Percentiles rank a stretch among this genome's conserved stretches.
phyloP scores from a whole-genome alignment of 1,284 basidiomycete genomes.

The Ustilago curta region DNA sequence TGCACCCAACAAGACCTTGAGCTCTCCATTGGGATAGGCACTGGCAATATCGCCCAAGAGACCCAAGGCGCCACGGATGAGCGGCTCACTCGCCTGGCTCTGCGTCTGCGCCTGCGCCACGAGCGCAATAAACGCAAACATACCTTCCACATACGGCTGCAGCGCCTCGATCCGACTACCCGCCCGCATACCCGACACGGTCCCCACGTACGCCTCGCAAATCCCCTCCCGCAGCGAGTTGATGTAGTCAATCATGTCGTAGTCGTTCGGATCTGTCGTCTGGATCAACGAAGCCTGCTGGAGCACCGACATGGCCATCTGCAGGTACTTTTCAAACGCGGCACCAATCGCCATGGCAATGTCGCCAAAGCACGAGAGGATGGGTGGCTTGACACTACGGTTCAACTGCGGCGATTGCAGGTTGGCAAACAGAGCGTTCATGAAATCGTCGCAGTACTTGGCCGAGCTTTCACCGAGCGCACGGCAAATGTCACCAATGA shows the following conservation, averaged over 20 bases:
- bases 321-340: slow-evolving; percentile 87
- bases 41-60: slow-evolving; percentile 91
- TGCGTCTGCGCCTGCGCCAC: slow-evolving; percentile 83
- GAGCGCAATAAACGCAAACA: slow-evolving; percentile 84
- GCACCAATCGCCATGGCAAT: slow-evolving; percentile 90
- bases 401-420: slow-evolving; percentile 90
- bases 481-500: slow-evolving; percentile 94
- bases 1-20: slow-evolving; percentile 79
- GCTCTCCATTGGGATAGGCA: slow-evolving; percentile 73
- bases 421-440: slow-evolving; percentile 90
- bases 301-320: slow-evolving; percentile 89
- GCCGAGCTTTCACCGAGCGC: slow-evolving; percentile 85
- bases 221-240: slow-evolving; percentile 91
- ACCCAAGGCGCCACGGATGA: slow-evolving; percentile 82
- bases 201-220: slow-evolving; percentile 94
- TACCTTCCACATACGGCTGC: slow-evolving; percentile 79
- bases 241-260: slow-evolving; percentile 92
- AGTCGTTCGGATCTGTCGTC: slow-evolving; percentile 74
- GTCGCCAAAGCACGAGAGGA: slow-evolving; percentile 95
- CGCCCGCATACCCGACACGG: slow-evolving; percentile 88
- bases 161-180: slow-evolving; percentile 80
- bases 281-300: slow-evolving; percentile 82
- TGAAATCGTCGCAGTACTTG: slow-evolving; percentile 86
- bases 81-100: slow-evolving; percentile 76
- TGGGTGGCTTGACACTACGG: slow-evolving; percentile 94